Evolutionary conservation across 305 asterid genomes (phyloP).

Genomic region (Fraxinus xanthoxyloides): DNA sequence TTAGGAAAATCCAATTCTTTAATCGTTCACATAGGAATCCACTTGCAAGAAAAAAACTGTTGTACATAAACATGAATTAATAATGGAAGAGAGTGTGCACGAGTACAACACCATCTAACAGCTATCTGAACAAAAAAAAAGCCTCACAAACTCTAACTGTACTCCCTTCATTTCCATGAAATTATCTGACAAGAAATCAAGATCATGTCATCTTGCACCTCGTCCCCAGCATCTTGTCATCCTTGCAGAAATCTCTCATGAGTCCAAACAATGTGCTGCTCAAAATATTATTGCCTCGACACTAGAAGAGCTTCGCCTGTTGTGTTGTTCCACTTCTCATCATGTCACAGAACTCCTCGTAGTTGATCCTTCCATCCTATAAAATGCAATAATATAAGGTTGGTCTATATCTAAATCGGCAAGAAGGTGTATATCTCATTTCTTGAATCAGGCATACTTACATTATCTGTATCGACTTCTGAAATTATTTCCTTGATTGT

Average conservation of each 20-base stretch:
- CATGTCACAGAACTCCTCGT: conserved; percentile 88
- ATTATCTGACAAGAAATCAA: not conserved
- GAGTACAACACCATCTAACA: not conserved
- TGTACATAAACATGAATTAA: not conserved
- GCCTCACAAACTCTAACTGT: not conserved
- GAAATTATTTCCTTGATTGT: conserved; percentile 79
- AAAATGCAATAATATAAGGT: conserved; percentile 16
- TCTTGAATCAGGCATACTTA: conserved; percentile 35
- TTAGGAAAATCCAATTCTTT: not conserved
- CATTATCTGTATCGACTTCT: conserved; percentile 91
- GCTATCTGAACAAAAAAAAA: not conserved
- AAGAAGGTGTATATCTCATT: not conserved
- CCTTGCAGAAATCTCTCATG: not conserved
- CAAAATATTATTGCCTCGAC: not conserved
- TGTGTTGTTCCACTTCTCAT: conserved; percentile 85
- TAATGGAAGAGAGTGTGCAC: not conserved
- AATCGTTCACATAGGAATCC: conserved; percentile 14
- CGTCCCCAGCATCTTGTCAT: not conserved
- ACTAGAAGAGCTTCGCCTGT: conserved; percentile 49
- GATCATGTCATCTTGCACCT: not conserved
- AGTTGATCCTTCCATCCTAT: conserved; percentile 87
- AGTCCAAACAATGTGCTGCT: conserved; percentile 10
- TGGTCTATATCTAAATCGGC: not conserved
- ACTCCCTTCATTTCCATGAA: not conserved
- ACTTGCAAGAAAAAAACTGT: conserved; percentile 16